Conservation (phyloP, 2,329 filamentous ascomycete species). For the Triangularia setosa region DNA sequence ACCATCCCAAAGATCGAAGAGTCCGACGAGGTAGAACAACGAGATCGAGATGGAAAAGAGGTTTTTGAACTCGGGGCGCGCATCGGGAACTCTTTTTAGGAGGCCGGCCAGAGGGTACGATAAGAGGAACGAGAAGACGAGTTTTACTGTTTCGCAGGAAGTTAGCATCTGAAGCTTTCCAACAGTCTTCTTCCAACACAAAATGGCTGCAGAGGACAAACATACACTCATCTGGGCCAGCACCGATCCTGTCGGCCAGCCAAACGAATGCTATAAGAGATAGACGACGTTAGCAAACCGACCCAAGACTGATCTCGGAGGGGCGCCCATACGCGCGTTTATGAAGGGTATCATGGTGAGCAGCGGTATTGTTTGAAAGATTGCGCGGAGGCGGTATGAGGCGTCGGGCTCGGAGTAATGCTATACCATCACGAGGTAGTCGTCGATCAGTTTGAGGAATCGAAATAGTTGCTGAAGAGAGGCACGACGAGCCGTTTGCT, state of each 20-base stretch:
- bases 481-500: background rate
- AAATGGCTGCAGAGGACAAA: background rate
- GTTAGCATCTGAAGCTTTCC: background rate
- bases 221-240: slow-evolving; percentile 44
- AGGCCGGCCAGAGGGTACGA: slow-evolving; percentile 88
- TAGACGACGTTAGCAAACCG: slow-evolving; percentile 18
- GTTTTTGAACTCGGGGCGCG: slow-evolving; percentile 80
- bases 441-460: background rate
- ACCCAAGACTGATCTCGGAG: background rate
- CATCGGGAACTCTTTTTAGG: slow-evolving; percentile 86
- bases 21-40: slow-evolving; percentile 85
- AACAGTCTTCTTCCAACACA: background rate
- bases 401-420: background rate
- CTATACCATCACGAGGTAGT: slow-evolving; percentile 9
- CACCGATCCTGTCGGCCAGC: slow-evolving; percentile 39
- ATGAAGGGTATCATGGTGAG: slow-evolving; percentile 33
- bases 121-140: slow-evolving; percentile 82
- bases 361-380: slow-evolving; percentile 16
- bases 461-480: background rate
- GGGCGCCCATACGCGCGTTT: slow-evolving; percentile 30
- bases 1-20: slow-evolving; percentile 90
- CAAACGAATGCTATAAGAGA: slow-evolving; percentile 40
- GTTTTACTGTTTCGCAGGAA: slow-evolving; percentile 64
- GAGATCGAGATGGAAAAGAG: slow-evolving; percentile 74
- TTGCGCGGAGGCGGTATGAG: background rate